Conservation (phyloP, 352 stramenopile genomes). For the Hyaloperonospora brassicae region DNA sequence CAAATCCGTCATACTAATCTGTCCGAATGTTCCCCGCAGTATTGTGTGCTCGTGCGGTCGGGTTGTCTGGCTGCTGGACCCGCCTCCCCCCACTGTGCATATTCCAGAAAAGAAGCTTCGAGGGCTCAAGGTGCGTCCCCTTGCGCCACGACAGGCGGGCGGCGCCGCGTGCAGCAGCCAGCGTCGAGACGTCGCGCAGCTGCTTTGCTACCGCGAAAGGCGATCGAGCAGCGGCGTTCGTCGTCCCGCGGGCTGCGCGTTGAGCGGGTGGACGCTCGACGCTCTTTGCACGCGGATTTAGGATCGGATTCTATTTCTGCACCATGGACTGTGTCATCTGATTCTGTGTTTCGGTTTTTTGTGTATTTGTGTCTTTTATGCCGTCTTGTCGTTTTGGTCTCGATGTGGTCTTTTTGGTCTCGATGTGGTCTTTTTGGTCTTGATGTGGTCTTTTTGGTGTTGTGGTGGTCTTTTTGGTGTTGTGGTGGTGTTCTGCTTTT, state of each 20-base stretch:
- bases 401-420: too few relatives aligned
- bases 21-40: conserved; percentile 18
- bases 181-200: not conserved
- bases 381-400: too few relatives aligned
- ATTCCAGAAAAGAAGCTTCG: conserved; percentile 26
- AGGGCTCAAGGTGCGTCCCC: conserved; percentile 21
- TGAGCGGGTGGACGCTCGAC: not conserved
- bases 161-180: not conserved
- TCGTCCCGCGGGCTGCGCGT: not conserved
- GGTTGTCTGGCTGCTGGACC: conserved; percentile 7
- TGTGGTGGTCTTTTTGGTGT: too few relatives aligned
- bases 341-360: not conserved
- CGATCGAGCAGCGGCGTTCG: too few relatives aligned
- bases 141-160: not conserved
- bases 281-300: not conserved
- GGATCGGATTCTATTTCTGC: conserved; percentile 3
- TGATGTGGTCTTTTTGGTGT: too few relatives aligned
- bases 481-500: too few relatives aligned
- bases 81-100: conserved; percentile 25
- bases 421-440: too few relatives aligned
- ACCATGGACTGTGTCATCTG: conserved; percentile 2
- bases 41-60: conserved; percentile 17
- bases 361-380: too few relatives aligned
- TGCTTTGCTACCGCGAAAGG: not conserved
- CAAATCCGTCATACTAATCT: conserved; percentile 8